Conservation (phyloP, 768 basidiomycete genomes). For the Termitomyces heimii region DNA sequence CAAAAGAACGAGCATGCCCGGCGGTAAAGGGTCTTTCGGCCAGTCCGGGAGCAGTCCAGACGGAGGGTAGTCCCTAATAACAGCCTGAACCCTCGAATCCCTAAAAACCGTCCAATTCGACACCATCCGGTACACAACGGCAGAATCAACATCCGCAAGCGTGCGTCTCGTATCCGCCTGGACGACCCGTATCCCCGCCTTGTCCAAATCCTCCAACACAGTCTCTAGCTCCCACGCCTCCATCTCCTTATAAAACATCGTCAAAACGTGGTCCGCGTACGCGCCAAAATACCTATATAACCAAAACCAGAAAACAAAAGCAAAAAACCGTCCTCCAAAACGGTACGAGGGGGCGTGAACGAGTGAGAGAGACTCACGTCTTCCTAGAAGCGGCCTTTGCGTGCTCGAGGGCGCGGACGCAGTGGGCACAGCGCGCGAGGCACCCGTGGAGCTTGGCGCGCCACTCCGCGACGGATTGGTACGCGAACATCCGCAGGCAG, state of each 20-base stretch:
- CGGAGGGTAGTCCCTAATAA: constrained; percentile 34
- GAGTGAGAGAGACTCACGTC: constrained; percentile 52
- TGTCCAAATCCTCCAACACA: constrained; percentile 42
- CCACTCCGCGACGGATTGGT: constrained; percentile 64
- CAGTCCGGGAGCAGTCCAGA: constrained; percentile 34
- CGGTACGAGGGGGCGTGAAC: not conserved
- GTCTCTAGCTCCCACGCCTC: constrained; percentile 59
- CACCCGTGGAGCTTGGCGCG: constrained; percentile 48
- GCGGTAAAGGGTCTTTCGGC: constrained; percentile 54
- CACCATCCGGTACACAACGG: constrained; percentile 55
- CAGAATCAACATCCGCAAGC: constrained; percentile 40
- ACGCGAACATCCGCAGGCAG: constrained; percentile 78
- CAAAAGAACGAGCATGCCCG: constrained; percentile 53
- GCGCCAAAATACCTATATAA: constrained; percentile 65
- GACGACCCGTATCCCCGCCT: constrained; percentile 19
- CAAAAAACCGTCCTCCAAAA: no score
- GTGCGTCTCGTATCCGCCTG: constrained; percentile 15
- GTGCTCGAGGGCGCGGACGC: constrained; percentile 60
- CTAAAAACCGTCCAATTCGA: constrained; percentile 55
- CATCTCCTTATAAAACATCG: constrained; percentile 55
- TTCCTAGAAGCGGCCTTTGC: constrained; percentile 58
- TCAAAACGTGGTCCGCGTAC: constrained; percentile 44
- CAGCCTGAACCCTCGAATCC: constrained; percentile 37
- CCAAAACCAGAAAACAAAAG: no score
- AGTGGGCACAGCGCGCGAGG: constrained; percentile 59